phyloP scores from a whole-genome alignment of 2,329 filamentous ascomycete species.

The Apiospora phragmitis region DNA sequence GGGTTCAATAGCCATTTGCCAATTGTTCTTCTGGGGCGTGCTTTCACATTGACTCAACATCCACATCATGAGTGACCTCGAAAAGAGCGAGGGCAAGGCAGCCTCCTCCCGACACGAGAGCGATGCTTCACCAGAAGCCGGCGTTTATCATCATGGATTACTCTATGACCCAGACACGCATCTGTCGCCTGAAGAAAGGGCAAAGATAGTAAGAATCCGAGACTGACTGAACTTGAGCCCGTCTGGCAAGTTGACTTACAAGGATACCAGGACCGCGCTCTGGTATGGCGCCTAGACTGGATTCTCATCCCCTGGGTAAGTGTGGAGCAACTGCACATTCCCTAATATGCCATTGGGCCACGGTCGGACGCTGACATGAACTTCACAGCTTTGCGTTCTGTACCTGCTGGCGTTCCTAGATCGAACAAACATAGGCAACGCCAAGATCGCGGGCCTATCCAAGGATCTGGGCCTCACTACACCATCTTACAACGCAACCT shows the following conservation, averaged over 20 bases:
- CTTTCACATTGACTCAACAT: background rate
- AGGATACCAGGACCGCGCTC: conserved; percentile 29
- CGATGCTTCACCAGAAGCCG: conserved; percentile 3
- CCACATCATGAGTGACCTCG: conserved; percentile 28
- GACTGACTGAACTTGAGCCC: background rate
- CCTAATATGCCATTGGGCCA: background rate
- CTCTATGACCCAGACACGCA: conserved; percentile 57
- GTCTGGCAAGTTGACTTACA: conserved; percentile 10
- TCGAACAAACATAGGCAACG: conserved; percentile 74
- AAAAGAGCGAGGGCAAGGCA: conserved; percentile 20
- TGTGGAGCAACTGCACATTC: background rate
- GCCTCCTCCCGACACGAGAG: background rate
- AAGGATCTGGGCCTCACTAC: conserved; percentile 62
- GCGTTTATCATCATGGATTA: conserved; percentile 18
- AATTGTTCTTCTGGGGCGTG: background rate
- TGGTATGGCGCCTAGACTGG: conserved; percentile 34
- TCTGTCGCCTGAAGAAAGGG: conserved; percentile 55
- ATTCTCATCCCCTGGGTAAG: conserved; percentile 37
- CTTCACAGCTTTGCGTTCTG: conserved; percentile 59
- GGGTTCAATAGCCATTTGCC: background rate
- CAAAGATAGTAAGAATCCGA: conserved; percentile 46
- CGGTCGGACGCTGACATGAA: conserved; percentile 25
- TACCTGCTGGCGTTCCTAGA: conserved; percentile 76
- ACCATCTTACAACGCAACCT: conserved; percentile 68
- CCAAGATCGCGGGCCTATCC: conserved; percentile 56